Percentiles rank a stretch among this genome's conserved stretches.
Evolutionary conservation across 2,329 filamentous ascomycete genomes (phyloP).

Genomic region (Penicillium corylophilum): DNA sequence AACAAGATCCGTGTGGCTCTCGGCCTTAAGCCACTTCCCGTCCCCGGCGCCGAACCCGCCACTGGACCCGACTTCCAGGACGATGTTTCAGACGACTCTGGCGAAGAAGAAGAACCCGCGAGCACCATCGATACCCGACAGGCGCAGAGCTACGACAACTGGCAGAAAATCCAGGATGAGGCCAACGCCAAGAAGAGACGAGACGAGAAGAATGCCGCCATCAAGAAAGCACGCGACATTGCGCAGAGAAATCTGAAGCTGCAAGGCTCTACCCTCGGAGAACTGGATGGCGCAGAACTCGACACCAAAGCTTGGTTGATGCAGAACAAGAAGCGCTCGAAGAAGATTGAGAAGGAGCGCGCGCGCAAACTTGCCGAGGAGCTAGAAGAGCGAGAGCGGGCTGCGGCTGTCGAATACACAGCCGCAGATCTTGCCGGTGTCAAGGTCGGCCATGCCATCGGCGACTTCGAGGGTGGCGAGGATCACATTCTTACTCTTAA

Average conservation of each 20-base stretch:
- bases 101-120: constrained; percentile 65
- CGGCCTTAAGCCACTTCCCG: constrained; percentile 85
- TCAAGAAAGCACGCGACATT: constrained; percentile 83
- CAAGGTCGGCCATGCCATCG: constrained; percentile 84
- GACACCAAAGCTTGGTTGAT: constrained; percentile 86
- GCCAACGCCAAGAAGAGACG: constrained; percentile 70
- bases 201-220: constrained; percentile 75
- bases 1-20: constrained; percentile 88
- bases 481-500: constrained; percentile 95
- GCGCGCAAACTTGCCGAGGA: constrained; percentile 72
- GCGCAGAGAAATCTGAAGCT: constrained; percentile 74
- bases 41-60: constrained; percentile 62
- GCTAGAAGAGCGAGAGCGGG: constrained; percentile 70
- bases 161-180: constrained; percentile 66
- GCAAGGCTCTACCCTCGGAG: constrained; percentile 80
- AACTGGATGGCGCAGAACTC: constrained; percentile 63
- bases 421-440: constrained; percentile 84
- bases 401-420: constrained; percentile 73
- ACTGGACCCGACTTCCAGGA: constrained; percentile 59
- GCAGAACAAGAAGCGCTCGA: constrained; percentile 88
- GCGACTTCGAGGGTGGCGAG: constrained; percentile 72
- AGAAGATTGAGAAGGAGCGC: constrained; percentile 76
- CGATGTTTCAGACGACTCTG: constrained; percentile 42
- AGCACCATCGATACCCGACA: constrained; percentile 76
- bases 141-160: constrained; percentile 47